Evolutionary conservation across 164 flowering plant genomes (phyloP), one percentile per base, ranked within the genome.

Genomic region (Echeveria elegans): DNA sequence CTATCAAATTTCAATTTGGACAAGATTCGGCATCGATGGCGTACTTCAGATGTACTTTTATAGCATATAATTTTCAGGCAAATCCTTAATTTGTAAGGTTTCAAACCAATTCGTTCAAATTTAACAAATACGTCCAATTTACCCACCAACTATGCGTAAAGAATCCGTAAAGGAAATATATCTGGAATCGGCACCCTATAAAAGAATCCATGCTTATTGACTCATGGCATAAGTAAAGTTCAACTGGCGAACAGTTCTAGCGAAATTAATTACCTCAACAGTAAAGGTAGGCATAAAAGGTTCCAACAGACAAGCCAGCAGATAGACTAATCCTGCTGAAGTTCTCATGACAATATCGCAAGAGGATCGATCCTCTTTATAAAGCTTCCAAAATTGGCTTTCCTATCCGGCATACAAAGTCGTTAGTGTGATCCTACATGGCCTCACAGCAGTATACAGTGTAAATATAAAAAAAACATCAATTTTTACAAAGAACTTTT

Each of bases 281-380:
- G 96, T 82, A 71, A 94, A 89, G 12, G 99, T 88, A 65, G 99
- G 99, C 85, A 94, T 89, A 64, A 83, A 91, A n/a, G 99, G 99
- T 70, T 94, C 96, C 45, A 94, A 76, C 52, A 94, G 76, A 69
- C 87, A 83, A 37, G 96, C 96, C 59, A 94, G 93, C 69, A 91
- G 81, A 78, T 84, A 82, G 0, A 94, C 97, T 59, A 94, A 76
- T 32, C 99, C 99, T 9, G 73, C 82, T 40, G 97, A 71, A 70
- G 96, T 88, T 80, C 69, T 89, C 84, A 94, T 86, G 34, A 91
- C 99, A 31, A 91, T 70, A 31, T 83, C 71, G 73, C 99, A 94
- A 11, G 84, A 74, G 71, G 85, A 66, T 47, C 64, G 74, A 63
- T 94, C 86, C 71, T 86, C 86, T 79, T 86, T 89, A 80, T 85